A percentile compares a stretch with the other conserved stretches of the same genome.
These are phyloP conservation scores for Fagus sylvatica DNA, from an alignment of 306 rosid genomes.

Conservation along the genomic window DNA sequence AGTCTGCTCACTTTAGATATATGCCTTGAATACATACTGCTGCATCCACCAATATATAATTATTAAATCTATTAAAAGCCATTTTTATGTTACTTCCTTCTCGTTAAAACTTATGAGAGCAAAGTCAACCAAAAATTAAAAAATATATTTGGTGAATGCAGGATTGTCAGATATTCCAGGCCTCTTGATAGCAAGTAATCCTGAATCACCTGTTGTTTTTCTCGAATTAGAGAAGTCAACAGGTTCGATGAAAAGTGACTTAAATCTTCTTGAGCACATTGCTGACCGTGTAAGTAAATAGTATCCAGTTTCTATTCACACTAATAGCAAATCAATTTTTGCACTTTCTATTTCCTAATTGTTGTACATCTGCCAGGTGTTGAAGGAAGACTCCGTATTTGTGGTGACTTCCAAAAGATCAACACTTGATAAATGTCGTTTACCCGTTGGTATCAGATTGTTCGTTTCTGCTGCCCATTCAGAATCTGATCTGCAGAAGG, in stretches of 20 bases:
- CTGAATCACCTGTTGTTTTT: conserved; percentile 85
- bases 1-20: background rate
- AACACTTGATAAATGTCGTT: conserved; percentile 70
- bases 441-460: conserved; percentile 80
- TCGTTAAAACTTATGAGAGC: background rate
- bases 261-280: conserved; percentile 68
- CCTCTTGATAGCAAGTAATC: conserved; percentile 67
- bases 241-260: conserved; percentile 61
- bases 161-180: conserved; percentile 66
- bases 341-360: conserved; percentile 11
- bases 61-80: background rate
- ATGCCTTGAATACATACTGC: background rate
- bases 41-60: background rate
- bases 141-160: conserved; percentile 42
- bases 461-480: conserved; percentile 84
- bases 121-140: background rate
- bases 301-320: background rate
- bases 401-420: conserved; percentile 76
- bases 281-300: conserved; percentile 61
- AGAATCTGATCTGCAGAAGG: conserved; percentile 73
- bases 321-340: conserved; percentile 19
- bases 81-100: background rate
- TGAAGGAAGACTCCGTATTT: conserved; percentile 74
- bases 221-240: conserved; percentile 71
- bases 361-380: conserved; percentile 49